Evolutionary conservation across 129 eudicot species (phyloP), one percentile per base, ranked within the genome.

Genomic region (Artemisia tridentata): DNA sequence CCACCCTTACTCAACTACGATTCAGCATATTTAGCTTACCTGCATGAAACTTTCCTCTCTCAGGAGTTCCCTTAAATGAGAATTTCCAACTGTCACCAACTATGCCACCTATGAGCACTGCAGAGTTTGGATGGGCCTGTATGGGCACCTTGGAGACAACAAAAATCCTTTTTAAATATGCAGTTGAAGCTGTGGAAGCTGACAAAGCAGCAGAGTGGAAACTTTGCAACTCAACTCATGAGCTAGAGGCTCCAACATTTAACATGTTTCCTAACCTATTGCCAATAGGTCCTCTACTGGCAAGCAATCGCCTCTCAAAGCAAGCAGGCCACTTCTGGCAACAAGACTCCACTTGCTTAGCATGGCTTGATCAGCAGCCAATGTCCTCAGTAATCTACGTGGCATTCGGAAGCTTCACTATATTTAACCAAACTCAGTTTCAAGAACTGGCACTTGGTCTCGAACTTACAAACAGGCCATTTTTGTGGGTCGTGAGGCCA

Each of bases 401-500:
- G 45, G 91, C 91, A 9, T 86, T 83, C 69, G 96, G 91, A n/a
- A 88, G 91, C 78, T 59, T 80, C 75, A 74, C 89, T n/a, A 62
- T 80, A 11, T 80, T 77, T 49, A 78, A 79, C 20, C 66, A 49
- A 6, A 17, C 18, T 10, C 96, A 88, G 78, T 73, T 88, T 66
- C 79, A 79, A 11, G 87, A 88, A 65, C 75, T 88, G 69, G 86
- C 89, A 19, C 4, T 84, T 0, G 90, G 89, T 50, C 87, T 88
- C 5, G 96, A 85, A 67, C 76, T 74, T 9, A 75, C 84, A 5
- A 70, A 69, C 3, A 63, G 61, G 66, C 84, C 83, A 6, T 88
- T 88, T 63, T 55, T 88, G 51, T 86, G 91, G 96, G 96, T 82
- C 13, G 85, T 85, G 16, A 73, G 89, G 50, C 75, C 72, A 0